Percentiles rank a stretch among this genome's conserved stretches.
These are phyloP conservation scores for Stachybotrys chartarum DNA, from an alignment of 2,329 filamentous ascomycete genomes.

Conservation along the genomic window DNA sequence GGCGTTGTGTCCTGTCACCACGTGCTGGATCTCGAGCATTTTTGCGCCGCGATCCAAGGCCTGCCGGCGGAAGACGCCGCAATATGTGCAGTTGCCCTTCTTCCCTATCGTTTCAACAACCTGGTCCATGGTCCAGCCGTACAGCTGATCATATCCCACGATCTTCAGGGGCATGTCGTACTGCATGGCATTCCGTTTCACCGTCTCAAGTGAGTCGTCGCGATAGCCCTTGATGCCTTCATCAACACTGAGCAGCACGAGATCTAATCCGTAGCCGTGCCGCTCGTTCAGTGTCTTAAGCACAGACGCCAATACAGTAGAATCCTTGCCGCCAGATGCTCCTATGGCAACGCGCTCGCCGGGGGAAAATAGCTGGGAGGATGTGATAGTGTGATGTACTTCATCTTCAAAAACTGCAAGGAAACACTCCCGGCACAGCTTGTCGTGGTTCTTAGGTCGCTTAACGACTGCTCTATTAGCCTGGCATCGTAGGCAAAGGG, in stretches of 20 bases:
- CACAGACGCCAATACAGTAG: slow-evolving; percentile 89
- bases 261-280: slow-evolving; percentile 76
- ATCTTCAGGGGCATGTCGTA: slow-evolving; percentile 91
- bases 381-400: slow-evolving; percentile 84
- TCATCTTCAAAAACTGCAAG: slow-evolving; percentile 83
- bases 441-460: slow-evolving; percentile 88
- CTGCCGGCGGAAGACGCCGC: slow-evolving; percentile 90
- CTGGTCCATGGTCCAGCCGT: slow-evolving; percentile 99
- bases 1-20: slow-evolving; percentile 95
- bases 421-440: slow-evolving; percentile 88
- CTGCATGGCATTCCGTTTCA: slow-evolving; percentile 86
- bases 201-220: slow-evolving; percentile 92
- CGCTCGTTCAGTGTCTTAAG: slow-evolving; percentile 91
- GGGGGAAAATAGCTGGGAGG: slow-evolving; percentile 69
- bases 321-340: slow-evolving; percentile 95
- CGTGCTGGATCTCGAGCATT: slow-evolving; percentile 79
- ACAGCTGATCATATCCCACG: slow-evolving; percentile 86
- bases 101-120: slow-evolving; percentile 95
- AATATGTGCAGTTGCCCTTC: slow-evolving; percentile 98
- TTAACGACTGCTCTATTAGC: slow-evolving; percentile 78
- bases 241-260: slow-evolving; percentile 86
- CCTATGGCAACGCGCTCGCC: slow-evolving; percentile 91
- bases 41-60: slow-evolving; percentile 89
- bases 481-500: slow-evolving; percentile 69
- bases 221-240: slow-evolving; percentile 97